These are phyloP conservation scores for Neofusicoccum umdonicola DNA, from an alignment of 2,329 filamentous ascomycete species.

Conservation along the genomic window DNA sequence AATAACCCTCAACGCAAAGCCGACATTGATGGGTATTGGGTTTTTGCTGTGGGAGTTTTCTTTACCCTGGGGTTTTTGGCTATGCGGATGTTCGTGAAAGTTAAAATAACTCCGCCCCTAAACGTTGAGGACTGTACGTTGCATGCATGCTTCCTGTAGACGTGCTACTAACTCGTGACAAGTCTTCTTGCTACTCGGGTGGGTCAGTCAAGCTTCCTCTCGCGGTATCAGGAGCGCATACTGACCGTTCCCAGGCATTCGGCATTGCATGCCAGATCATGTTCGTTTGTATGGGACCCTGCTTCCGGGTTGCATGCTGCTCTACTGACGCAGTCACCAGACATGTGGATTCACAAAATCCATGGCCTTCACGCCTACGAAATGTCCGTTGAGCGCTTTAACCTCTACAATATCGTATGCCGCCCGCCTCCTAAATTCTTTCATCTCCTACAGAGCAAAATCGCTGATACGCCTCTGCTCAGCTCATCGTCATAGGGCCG, in stretches of 20 bases:
- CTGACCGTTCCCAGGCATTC: not conserved
- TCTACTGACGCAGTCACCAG: not conserved
- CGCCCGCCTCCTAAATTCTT: not conserved
- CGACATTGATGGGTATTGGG: constrained; percentile 21
- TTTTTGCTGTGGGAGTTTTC: constrained; percentile 24
- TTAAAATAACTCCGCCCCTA: constrained; percentile 24
- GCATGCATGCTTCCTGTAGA: not conserved
- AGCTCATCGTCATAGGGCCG: constrained; percentile 19
- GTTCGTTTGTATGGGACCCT: not conserved
- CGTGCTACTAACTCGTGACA: not conserved
- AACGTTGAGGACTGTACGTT: constrained; percentile 29
- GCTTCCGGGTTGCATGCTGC: no score
- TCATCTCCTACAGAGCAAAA: no score
- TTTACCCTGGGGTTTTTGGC: constrained; percentile 24
- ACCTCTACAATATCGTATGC: constrained; percentile 15
- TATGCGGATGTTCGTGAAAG: constrained; percentile 29
- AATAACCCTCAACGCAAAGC: constrained; percentile 25
- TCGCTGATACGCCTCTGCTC: no score
- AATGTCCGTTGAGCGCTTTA: constrained; percentile 21
- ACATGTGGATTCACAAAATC: constrained; percentile 1
- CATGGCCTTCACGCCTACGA: constrained; percentile 26
- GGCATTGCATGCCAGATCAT: not conserved
- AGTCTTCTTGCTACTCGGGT: not conserved
- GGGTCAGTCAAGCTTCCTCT: not conserved
- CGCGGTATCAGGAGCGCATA: not conserved